Evolutionary conservation across 345 rosid genomes (phyloP).

Genomic region (Theobroma cacao): DNA sequence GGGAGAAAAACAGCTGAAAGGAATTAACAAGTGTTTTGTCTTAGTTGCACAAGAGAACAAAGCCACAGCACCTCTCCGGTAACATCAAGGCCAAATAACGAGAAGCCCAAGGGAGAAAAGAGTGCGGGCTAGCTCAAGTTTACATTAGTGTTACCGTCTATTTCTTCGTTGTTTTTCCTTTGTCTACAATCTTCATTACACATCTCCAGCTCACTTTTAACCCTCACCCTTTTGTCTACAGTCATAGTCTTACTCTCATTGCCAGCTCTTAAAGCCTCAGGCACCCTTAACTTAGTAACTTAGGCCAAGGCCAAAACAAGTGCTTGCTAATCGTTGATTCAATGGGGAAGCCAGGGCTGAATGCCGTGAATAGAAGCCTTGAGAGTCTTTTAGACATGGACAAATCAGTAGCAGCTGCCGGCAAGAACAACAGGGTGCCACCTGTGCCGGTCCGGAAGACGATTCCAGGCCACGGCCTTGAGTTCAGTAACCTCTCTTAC

Average conservation of each 20-base stretch:
- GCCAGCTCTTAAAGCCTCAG: neutral
- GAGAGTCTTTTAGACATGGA: slow-evolving; percentile 51
- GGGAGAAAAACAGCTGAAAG: neutral
- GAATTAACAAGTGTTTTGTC: neutral
- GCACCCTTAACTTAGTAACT: neutral
- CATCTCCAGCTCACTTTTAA: neutral
- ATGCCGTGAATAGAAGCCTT: slow-evolving; percentile 31
- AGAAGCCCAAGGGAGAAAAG: slow-evolving; percentile 15
- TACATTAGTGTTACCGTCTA: slow-evolving; percentile 5
- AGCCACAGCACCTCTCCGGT: neutral
- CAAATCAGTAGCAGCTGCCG: neutral
- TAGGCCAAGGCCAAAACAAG: neutral
- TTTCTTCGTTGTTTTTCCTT: neutral
- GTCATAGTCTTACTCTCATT: neutral
- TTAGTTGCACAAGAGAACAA: neutral
- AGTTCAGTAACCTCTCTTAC: slow-evolving; percentile 55
- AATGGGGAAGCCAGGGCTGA: slow-evolving; percentile 4
- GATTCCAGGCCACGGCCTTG: slow-evolving; percentile 52
- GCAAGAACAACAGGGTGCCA: slow-evolving; percentile 4
- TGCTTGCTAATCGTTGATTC: neutral
- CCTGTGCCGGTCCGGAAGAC: slow-evolving; percentile 17
- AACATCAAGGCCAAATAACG: slow-evolving; percentile 26
- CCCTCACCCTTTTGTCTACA: neutral
- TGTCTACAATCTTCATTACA: neutral
- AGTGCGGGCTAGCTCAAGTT: neutral